Evolutionary conservation across 148 eudicot genomes (phyloP), one percentile per base, ranked within the genome.

Genomic region (Silene conica): DNA sequence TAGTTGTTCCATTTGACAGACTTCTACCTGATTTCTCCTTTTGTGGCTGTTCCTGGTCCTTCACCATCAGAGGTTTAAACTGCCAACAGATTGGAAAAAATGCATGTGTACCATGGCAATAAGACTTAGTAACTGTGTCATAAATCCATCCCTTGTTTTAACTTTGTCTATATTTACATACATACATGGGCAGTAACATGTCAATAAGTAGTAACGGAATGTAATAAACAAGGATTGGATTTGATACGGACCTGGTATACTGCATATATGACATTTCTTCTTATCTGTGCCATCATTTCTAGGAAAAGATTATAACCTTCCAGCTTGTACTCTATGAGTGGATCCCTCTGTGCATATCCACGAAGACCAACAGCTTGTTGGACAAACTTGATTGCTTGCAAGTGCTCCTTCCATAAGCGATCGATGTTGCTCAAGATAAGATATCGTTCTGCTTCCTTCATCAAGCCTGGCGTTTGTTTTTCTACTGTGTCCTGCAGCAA

Each of bases 361-460:
- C 99, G 97, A 50, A 92, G 89, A 58, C 97, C 90, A 1, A 92
- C 99, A 71, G 99, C 99, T 86, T 95, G 99, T 76, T 95, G 99
- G 45, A 95, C 97, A 84, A 95, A 95, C 76, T 92, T 90, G 20
- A 92, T 86, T 38, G 97, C 90, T 78, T 95, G 99, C 91, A 95
- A 84, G 87, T 95, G 99, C 77, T 95, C 99, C 81, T 95, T 95
- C 99, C 99, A 95, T 26, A 92, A 79, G 48, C 97, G 97, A 81
- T 95, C 99, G 22, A 95, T 90, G 85, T 95, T 95, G 84, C 91
- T 95, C 86, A 95, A 78, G 34, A 92, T 77, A 19, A 95, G 86
- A 77, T 90, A 95, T 76, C 95, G 90, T 83, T 95, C 99, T 41
- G 99, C 99, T 80, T 95, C 99, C 79, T 85, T 92, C 99, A 95